A percentile compares a stretch with the other conserved stretches of the same genome.
Conservation (phyloP, 164 flowering plant genomes). For the Magnolia kwangsiensis region DNA sequence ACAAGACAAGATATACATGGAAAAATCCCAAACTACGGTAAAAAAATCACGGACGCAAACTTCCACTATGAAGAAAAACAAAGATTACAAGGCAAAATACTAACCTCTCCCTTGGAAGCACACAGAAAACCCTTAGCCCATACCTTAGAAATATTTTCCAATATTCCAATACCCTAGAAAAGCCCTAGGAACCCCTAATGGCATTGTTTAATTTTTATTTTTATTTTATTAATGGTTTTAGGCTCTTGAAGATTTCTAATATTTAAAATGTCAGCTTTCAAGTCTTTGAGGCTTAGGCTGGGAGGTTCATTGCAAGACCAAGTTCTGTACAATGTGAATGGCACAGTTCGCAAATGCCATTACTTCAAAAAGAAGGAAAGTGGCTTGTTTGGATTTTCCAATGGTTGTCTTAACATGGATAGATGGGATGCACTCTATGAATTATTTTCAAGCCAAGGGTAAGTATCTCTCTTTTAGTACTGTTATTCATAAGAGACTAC, state of each 20-base stretch:
- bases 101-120: no score
- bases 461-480: neutral
- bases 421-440: slow-evolving; percentile 62
- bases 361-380: slow-evolving; percentile 19
- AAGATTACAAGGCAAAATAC: no score
- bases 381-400: slow-evolving; percentile 53
- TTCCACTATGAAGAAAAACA: no score
- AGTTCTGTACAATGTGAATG: slow-evolving; percentile 35
- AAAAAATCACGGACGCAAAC: no score
- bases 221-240: neutral
- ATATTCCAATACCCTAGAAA: no score
- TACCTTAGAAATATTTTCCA: no score
- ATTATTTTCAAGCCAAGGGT: slow-evolving; percentile 38
- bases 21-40: no score
- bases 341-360: slow-evolving; percentile 24
- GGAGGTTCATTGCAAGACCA: slow-evolving; percentile 82
- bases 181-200: no score
- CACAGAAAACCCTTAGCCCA: no score
- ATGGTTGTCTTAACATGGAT: slow-evolving; percentile 51
- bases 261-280: slow-evolving; percentile 30
- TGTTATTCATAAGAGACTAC: no score
- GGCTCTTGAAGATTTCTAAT: neutral
- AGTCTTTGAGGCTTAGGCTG: slow-evolving; percentile 44
- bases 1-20: no score
- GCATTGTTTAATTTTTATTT: neutral